A percentile compares a stretch with the other conserved stretches of the same genome.
Evolutionary conservation across 2,329 filamentous ascomycete species (phyloP).

Genomic region (Hypocrella siamensis): DNA sequence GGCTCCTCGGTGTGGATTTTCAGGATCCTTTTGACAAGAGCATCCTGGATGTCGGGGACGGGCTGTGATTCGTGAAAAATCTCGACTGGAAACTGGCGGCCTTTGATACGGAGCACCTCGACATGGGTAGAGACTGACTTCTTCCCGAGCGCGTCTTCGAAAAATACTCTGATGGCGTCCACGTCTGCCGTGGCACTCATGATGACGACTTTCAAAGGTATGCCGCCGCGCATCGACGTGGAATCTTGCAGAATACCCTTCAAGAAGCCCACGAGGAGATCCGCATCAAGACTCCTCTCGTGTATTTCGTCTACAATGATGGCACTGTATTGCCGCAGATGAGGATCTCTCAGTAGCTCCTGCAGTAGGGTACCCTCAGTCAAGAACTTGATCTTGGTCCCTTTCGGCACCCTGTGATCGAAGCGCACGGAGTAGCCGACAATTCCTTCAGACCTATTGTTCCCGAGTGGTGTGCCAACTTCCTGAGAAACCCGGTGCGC

Average conservation of each 20-base stretch:
- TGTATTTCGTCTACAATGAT: constrained; percentile 94
- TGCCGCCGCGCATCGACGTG: constrained; percentile 49
- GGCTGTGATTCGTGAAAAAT: constrained; percentile 59
- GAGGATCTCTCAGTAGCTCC: constrained; percentile 76
- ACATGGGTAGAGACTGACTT: constrained; percentile 8
- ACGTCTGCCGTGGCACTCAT: constrained; percentile 97
- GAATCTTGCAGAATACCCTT: constrained; percentile 55
- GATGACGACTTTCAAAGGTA: constrained; percentile 73
- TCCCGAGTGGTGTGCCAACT: constrained; percentile 35
- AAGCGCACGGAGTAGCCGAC: constrained; percentile 95
- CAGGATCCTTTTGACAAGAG: constrained; percentile 67
- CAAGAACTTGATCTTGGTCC: constrained; percentile 80
- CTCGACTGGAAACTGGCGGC: constrained; percentile 75
- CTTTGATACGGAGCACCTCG: constrained; percentile 53
- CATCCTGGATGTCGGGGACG: constrained; percentile 68
- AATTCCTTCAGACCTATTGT: constrained; percentile 23
- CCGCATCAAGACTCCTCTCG: constrained; percentile 87
- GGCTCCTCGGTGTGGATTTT: constrained; percentile 78
- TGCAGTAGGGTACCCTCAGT: constrained; percentile 95
- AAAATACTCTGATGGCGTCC: constrained; percentile 62
- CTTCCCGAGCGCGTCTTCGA: constrained; percentile 25
- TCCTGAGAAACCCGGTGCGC: constrained; percentile 80
- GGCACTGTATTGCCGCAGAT: constrained; percentile 71
- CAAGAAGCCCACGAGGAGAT: constrained; percentile 77
- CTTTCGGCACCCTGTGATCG: constrained; percentile 68